Evolutionary conservation across 805 yeast genomes (phyloP).

Genomic region (Saccharomycopsis sp.): DNA sequence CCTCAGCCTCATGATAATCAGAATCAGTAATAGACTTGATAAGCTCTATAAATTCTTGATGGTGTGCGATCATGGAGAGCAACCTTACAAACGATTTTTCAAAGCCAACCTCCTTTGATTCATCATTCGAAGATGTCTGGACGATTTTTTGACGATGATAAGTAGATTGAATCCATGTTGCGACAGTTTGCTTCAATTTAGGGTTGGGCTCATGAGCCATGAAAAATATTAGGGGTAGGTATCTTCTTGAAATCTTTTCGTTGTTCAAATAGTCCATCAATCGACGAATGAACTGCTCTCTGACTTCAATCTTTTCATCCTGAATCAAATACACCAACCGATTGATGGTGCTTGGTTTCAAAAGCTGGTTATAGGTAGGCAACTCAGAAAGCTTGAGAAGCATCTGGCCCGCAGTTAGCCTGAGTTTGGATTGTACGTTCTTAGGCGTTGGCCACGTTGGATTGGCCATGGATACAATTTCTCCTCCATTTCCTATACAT

Average conservation of each 20-base stretch:
- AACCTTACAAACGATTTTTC: constrained; percentile 65
- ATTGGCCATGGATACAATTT: constrained; percentile 45
- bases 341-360: constrained; percentile 46
- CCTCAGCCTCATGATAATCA: constrained; percentile 18
- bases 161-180: constrained; percentile 68
- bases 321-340: constrained; percentile 54
- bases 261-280: constrained; percentile 46
- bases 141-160: constrained; percentile 31
- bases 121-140: constrained; percentile 23
- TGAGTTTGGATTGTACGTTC: constrained; percentile 49
- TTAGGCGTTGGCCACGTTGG: constrained; percentile 55
- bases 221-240: constrained; percentile 61
- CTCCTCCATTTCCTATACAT: constrained; percentile 71
- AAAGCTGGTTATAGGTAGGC: constrained; percentile 43
- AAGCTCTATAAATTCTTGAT: constrained; percentile 51
- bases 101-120: constrained; percentile 40
- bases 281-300: constrained; percentile 43
- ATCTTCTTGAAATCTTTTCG: constrained; percentile 54
- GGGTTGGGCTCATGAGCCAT: constrained; percentile 68
- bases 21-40: constrained; percentile 24
- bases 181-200: constrained; percentile 41
- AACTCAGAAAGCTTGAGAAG: constrained; percentile 57
- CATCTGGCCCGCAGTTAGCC: constrained; percentile 61
- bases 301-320: constrained; percentile 56
- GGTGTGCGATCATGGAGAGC: constrained; percentile 67